A percentile compares a stretch with the other conserved stretches of the same genome.
Evolutionary conservation across 257 asterid genomes (phyloP).

Genomic region (Solanum arcanum): DNA sequence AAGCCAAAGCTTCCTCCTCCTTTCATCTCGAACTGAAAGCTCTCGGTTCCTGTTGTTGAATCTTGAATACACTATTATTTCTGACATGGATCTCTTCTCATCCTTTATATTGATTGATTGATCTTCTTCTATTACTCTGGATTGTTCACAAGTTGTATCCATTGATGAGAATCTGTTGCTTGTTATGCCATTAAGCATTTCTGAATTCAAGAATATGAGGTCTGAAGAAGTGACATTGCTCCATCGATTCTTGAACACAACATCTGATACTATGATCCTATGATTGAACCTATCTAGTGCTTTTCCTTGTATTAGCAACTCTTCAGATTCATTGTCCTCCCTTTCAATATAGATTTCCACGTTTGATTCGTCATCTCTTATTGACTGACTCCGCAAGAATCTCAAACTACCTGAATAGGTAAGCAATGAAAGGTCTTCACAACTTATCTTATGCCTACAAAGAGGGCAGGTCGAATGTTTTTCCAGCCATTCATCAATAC

Average conservation of each 20-base stretch:
- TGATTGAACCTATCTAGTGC: slow-evolving; percentile 34
- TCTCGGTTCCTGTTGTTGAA: slow-evolving; percentile 3
- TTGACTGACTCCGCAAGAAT: slow-evolving; percentile 11
- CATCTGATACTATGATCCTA: slow-evolving; percentile 31
- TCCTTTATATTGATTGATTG: background rate
- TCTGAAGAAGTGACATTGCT: slow-evolving; percentile 56
- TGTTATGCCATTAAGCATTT: slow-evolving; percentile 29
- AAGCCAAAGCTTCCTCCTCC: slow-evolving; percentile 48
- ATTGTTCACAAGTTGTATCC: background rate
- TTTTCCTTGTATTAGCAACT: background rate
- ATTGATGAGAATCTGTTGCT: slow-evolving; percentile 25
- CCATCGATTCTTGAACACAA: slow-evolving; percentile 43
- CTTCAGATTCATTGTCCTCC: slow-evolving; percentile 20
- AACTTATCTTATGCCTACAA: slow-evolving; percentile 18
- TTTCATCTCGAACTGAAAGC: slow-evolving; percentile 24
- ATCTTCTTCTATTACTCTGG: background rate
- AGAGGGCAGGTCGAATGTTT: slow-evolving; percentile 33
- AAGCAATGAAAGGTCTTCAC: slow-evolving; percentile 11
- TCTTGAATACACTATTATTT: slow-evolving; percentile 53
- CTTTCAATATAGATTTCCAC: slow-evolving; percentile 31
- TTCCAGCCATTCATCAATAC: slow-evolving; percentile 28
- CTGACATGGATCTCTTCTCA: slow-evolving; percentile 60
- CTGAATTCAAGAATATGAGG: slow-evolving; percentile 42
- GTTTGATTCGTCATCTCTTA: slow-evolving; percentile 6
- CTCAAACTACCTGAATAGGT: slow-evolving; percentile 19